Conservation (phyloP, 306 rosid species). For the Mimosa bimucronata region DNA sequence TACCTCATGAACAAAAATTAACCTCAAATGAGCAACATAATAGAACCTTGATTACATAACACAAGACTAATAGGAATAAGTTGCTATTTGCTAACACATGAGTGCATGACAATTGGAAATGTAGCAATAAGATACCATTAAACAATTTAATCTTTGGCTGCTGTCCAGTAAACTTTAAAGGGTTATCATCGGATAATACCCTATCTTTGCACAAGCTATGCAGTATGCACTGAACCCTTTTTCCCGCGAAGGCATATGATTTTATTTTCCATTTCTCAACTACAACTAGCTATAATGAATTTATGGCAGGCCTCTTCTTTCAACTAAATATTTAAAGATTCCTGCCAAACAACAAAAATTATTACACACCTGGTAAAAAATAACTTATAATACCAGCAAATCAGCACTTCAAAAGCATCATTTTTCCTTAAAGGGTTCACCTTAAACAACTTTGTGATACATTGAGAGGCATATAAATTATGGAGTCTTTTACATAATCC, state of each 20-base stretch:
- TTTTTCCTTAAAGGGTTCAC: slow-evolving; percentile 25
- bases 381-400: slow-evolving; percentile 5
- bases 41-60: too few relatives aligned
- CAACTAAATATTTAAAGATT: slow-evolving; percentile 22
- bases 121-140: too few relatives aligned
- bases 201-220: slow-evolving; percentile 46
- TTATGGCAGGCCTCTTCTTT: slow-evolving; percentile 37
- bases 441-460: slow-evolving; percentile 10
- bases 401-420: slow-evolving; percentile 26
- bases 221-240: slow-evolving; percentile 49
- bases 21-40: too few relatives aligned
- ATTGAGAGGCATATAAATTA: slow-evolving; percentile 14
- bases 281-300: slow-evolving; percentile 39
- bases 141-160: slow-evolving; percentile 58
- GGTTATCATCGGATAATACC: slow-evolving; percentile 52
- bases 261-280: slow-evolving; percentile 65
- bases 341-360: slow-evolving; percentile 36
- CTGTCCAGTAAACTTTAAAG: slow-evolving; percentile 46
- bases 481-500: neutral
- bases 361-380: slow-evolving; percentile 20
- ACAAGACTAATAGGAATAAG: too few relatives aligned
- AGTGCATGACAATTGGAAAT: too few relatives aligned
- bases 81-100: too few relatives aligned
- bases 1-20: too few relatives aligned
- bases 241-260: slow-evolving; percentile 42